Percentiles rank a stretch among this genome's conserved stretches.
Evolutionary conservation across 2,329 filamentous ascomycete species (phyloP).

Genomic region (Dothiorella sarmentorum): DNA sequence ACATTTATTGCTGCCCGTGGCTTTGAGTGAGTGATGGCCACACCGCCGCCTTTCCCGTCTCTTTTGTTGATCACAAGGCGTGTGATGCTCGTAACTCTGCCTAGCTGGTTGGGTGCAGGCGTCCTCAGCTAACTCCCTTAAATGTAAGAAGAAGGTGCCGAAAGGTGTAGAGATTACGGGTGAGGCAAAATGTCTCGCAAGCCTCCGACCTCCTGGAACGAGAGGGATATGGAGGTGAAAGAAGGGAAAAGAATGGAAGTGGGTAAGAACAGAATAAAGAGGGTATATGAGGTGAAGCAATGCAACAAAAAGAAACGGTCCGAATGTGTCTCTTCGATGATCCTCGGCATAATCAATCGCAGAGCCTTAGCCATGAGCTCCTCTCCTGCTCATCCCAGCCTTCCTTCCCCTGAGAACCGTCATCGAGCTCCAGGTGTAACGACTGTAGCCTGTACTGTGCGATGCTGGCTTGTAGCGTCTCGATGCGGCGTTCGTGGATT

Average conservation of each 20-base stretch:
- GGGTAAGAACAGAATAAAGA: background rate
- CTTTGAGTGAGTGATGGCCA: background rate
- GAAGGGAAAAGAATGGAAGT: background rate
- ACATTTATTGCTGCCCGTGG: background rate
- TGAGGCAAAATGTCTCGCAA: background rate
- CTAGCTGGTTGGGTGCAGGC: background rate
- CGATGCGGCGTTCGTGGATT: constrained; percentile 10
- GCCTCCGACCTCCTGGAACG: background rate
- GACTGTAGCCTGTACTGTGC: constrained; percentile 4
- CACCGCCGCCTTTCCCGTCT: background rate
- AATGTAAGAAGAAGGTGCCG: background rate
- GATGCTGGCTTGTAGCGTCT: constrained; percentile 4
- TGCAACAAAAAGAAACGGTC: background rate
- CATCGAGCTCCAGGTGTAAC: constrained; percentile 7
- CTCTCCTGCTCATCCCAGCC: constrained; percentile 5
- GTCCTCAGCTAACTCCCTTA: background rate
- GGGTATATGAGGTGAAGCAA: background rate
- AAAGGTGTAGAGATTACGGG: background rate
- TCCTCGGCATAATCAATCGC: background rate
- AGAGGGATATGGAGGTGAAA: background rate
- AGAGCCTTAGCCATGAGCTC: constrained; percentile 4
- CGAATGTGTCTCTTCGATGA: background rate
- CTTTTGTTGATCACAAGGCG: background rate
- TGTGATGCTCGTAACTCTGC: background rate
- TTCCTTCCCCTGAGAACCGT: background rate